Percentiles rank a stretch among this genome's conserved stretches.
Evolutionary conservation across 176 grass and related monocot species (phyloP).

Genomic region (Zea mays): Zm-B73-REFERENCE-NAM-5.0 NC_050100.1:15657501-15658000

Average conservation of each 20-base stretch:
- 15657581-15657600: not conserved
- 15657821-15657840: constrained; percentile 45
- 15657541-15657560: not conserved
- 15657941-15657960: not conserved
- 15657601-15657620: not conserved
- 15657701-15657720: not conserved
- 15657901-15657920: constrained; percentile 16
- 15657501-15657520: not conserved
- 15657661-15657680: not conserved
- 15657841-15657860: constrained; percentile 46
- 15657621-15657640: not conserved
- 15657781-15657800: too few relatives aligned
- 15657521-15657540: not conserved
- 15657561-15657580: not conserved
- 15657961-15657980: not conserved
- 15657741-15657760: not conserved
- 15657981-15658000: not conserved
- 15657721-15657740: not conserved
- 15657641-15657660: not conserved
- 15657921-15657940: not conserved
- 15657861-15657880: constrained; percentile 6
- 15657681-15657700: not conserved
- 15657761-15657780: not conserved
- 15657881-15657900: constrained; percentile 59
- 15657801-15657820: not conserved